Evolutionary conservation across 2,329 filamentous ascomycete genomes (phyloP).

Genomic region (Trichothecium sympodiale): DNA sequence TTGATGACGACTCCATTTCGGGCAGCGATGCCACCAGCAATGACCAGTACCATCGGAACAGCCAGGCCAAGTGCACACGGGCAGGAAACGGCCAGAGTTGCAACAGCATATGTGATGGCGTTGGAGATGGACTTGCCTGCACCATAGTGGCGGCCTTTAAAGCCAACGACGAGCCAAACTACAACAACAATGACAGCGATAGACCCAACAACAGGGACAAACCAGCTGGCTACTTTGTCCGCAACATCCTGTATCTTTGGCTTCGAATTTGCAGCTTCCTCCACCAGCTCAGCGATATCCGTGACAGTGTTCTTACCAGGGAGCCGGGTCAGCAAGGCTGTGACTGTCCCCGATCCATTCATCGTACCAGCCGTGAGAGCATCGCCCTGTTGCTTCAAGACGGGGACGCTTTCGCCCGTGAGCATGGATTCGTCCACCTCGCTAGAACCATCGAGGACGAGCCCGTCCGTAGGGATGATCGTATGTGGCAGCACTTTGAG

Average conservation of each 20-base stretch:
- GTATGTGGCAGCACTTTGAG: slow-evolving; percentile 53
- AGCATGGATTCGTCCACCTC: slow-evolving; percentile 71
- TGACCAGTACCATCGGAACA: slow-evolving; percentile 68
- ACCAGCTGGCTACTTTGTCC: slow-evolving; percentile 55
- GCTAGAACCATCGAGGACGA: slow-evolving; percentile 47
- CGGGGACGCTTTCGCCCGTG: slow-evolving; percentile 56
- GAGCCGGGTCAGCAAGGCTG: slow-evolving; percentile 46
- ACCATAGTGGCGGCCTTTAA: slow-evolving; percentile 20
- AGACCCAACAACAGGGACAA: slow-evolving; percentile 53
- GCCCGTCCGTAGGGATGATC: slow-evolving; percentile 57
- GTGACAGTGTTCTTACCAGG: slow-evolving; percentile 63
- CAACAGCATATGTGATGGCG: slow-evolving; percentile 62
- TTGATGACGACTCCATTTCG: slow-evolving; percentile 59
- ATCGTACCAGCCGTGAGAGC: slow-evolving; percentile 56
- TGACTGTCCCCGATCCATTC: slow-evolving; percentile 52
- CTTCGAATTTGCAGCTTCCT: slow-evolving; percentile 57
- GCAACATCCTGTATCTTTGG: slow-evolving; percentile 58
- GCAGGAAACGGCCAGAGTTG: slow-evolving; percentile 65
- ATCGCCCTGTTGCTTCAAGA: slow-evolving; percentile 44
- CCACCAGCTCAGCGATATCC: slow-evolving; percentile 58
- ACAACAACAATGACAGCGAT: slow-evolving; percentile 50
- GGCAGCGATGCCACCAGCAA: slow-evolving; percentile 57
- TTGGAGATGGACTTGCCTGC: slow-evolving; percentile 40
- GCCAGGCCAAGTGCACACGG: slow-evolving; percentile 67
- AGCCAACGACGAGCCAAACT: slow-evolving; percentile 54